phyloP scores from a whole-genome alignment of 2,329 filamentous ascomycete species.

The Fusarium sacchari region DNA sequence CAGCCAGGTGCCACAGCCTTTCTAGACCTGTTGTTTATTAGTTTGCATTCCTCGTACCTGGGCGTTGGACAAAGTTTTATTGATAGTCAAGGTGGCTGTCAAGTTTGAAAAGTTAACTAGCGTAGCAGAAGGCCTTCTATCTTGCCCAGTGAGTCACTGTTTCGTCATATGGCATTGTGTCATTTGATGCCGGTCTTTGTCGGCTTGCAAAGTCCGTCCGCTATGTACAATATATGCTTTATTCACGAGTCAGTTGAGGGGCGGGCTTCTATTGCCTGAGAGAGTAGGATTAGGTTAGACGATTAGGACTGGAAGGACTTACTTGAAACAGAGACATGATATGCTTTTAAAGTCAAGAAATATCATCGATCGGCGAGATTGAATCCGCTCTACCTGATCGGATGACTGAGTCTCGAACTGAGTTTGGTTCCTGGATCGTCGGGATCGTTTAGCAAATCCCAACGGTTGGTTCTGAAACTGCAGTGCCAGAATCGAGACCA shows the following conservation, averaged over 20 bases:
- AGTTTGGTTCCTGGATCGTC: constrained; percentile 29
- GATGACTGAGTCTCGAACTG: background rate
- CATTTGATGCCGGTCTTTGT: background rate
- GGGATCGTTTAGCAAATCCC: background rate
- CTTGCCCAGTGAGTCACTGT: background rate
- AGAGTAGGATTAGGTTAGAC: background rate
- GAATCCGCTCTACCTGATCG: background rate
- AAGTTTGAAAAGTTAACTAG: background rate
- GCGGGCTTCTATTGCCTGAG: background rate
- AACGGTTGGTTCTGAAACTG: constrained; percentile 21
- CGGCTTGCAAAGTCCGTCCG: background rate
- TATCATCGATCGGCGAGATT: background rate
- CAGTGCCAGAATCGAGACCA: background rate
- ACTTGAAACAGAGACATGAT: background rate
- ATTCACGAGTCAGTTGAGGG: background rate
- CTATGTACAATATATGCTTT: background rate
- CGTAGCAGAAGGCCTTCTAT: background rate
- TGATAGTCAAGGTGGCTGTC: constrained; percentile 13
- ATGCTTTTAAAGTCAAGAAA: background rate
- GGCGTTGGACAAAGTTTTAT: background rate
- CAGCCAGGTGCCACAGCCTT: constrained; percentile 9
- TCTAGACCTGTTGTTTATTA: constrained; percentile 1
- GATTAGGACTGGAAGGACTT: background rate
- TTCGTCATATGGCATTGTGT: background rate
- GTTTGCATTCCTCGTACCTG: constrained; percentile 26